phyloP scores from a whole-genome alignment of 371 early-diverging fungal genomes.

The Rhizopus arrhizus region DNA sequence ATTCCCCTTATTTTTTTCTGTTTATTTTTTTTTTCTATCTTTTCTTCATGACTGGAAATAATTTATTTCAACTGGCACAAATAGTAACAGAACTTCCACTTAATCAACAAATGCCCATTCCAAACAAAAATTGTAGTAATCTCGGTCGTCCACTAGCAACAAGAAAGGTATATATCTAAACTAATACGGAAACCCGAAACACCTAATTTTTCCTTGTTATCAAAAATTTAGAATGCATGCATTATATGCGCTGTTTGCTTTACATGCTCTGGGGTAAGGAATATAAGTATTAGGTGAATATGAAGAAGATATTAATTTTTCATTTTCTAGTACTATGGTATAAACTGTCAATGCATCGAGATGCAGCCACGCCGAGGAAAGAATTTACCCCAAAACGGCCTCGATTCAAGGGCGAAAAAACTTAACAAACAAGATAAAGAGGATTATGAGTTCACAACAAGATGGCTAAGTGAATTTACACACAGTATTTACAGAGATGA shows the following conservation, averaged over 20 bases:
- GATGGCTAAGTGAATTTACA: conserved; percentile 35
- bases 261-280: conserved; percentile 30
- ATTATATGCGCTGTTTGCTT: conserved; percentile 31
- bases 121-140: background rate
- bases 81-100: conserved; percentile 25
- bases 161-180: conserved; percentile 2
- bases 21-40: conserved; percentile 4
- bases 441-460: conserved; percentile 36
- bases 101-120: conserved; percentile 2
- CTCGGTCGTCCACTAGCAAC: background rate
- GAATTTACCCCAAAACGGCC: conserved; percentile 33
- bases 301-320: too few species aligned
- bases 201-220: background rate
- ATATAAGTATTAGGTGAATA: too few species aligned
- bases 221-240: conserved; percentile 28
- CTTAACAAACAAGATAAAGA: conserved; percentile 24
- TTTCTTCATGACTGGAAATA: conserved; percentile 23
- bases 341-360: conserved; percentile 30
- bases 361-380: conserved; percentile 40
- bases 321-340: conserved; percentile 31
- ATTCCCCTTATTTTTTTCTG: conserved; percentile 1
- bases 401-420: conserved; percentile 43
- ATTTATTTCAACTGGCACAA: conserved; percentile 30
- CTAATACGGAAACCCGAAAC: background rate
- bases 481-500: conserved; percentile 29